Conservation (phyloP, 2,329 filamentous ascomycete species). For the Delphinella strobiligena region DNA sequence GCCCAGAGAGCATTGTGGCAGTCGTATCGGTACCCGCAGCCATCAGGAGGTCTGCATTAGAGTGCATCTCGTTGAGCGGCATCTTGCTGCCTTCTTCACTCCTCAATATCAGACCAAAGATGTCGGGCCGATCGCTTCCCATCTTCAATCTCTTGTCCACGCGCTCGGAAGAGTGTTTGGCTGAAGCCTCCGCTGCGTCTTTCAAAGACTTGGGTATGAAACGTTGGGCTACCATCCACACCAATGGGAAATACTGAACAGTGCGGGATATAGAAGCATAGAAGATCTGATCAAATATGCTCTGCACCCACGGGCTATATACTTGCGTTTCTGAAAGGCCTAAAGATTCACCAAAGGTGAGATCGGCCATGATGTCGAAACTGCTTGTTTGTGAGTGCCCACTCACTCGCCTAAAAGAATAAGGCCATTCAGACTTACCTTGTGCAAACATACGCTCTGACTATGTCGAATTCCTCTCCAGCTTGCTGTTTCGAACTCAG, state of each 20-base stretch:
- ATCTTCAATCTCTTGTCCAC: too few species aligned
- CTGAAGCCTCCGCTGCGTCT: too few species aligned
- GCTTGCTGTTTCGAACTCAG: too few species aligned
- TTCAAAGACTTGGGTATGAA: conserved; percentile 3
- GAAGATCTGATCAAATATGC: conserved; percentile 9
- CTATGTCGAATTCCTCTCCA: conserved; percentile 49
- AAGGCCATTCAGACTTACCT: conserved; percentile 2
- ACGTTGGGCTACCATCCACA: conserved; percentile 1
- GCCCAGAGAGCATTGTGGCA: conserved; percentile 22
- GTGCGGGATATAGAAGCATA: conserved; percentile 2
- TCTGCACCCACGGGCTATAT: conserved; percentile 11
- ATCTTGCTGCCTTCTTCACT: too few species aligned
- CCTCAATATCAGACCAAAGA: conserved; percentile 11
- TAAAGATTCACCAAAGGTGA: conserved; percentile 22
- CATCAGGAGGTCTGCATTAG: conserved; percentile 22
- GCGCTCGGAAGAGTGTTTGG: too few species aligned
- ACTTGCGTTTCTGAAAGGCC: conserved; percentile 15
- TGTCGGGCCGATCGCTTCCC: conserved; percentile 5
- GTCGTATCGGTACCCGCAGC: conserved; percentile 27
- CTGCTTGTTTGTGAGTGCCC: neutral
- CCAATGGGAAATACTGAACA: conserved; percentile 3
- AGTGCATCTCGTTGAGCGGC: conserved; percentile 20
- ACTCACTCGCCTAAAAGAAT: too few species aligned
- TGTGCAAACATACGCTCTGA: conserved; percentile 4
- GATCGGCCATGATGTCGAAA: conserved; percentile 13